phyloP scores from a whole-genome alignment of 2,329 filamentous ascomycete species.

The Xylariaceae sp. region DNA sequence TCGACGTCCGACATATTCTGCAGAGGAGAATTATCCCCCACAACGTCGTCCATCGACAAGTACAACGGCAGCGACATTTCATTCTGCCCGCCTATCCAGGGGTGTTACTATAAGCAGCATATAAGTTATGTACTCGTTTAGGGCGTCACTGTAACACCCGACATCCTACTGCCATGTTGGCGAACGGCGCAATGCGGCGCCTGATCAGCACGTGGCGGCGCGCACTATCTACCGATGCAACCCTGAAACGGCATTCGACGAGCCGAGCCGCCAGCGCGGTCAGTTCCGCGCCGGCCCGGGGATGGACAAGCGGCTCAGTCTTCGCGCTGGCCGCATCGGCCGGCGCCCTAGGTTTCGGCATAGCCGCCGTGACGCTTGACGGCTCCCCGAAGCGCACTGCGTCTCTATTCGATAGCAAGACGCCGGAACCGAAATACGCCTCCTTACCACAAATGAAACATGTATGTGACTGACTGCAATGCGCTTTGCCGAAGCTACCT shows the following conservation, averaged over 20 bases:
- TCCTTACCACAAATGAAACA: slow-evolving; percentile 47
- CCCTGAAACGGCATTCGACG: slow-evolving; percentile 11
- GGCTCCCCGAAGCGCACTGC: slow-evolving; percentile 23
- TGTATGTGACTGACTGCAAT: slow-evolving; percentile 32
- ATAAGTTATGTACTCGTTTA: too few species aligned
- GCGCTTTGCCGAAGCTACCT: neutral
- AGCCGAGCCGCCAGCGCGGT: neutral
- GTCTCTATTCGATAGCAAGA: slow-evolving; percentile 30
- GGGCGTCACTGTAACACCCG: slow-evolving; percentile 5
- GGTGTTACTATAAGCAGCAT: too few species aligned
- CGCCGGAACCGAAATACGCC: slow-evolving; percentile 41
- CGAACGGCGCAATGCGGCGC: slow-evolving; percentile 15
- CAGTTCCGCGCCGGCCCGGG: slow-evolving; percentile 13
- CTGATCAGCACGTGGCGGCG: slow-evolving; percentile 12
- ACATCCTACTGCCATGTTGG: slow-evolving; percentile 10
- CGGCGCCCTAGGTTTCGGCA: slow-evolving; percentile 31
- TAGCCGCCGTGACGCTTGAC: slow-evolving; percentile 28
- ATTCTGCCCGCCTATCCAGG: too few species aligned
- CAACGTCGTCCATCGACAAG: too few species aligned
- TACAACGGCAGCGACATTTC: too few species aligned
- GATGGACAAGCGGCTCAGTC: slow-evolving; percentile 33
- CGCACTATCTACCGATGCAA: slow-evolving; percentile 7
- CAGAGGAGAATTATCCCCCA: neutral
- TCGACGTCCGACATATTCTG: too few species aligned
- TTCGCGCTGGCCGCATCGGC: slow-evolving; percentile 31